Evolutionary conservation across 164 flowering plant species (phyloP).

Genomic region (Berberis thunbergii): DNA sequence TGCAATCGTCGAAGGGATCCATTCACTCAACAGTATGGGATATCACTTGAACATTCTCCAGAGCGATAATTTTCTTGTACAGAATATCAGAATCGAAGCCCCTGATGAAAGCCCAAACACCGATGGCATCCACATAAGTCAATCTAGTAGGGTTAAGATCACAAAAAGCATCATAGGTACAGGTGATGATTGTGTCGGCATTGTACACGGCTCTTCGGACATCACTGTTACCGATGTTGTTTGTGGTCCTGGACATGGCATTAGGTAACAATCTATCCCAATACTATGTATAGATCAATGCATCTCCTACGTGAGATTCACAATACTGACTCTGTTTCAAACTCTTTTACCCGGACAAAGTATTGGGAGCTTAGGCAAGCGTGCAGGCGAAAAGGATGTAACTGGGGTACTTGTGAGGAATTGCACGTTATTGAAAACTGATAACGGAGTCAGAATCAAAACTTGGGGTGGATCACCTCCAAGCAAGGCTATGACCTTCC

Average conservation of each 20-base stretch:
- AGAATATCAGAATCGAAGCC: not conserved
- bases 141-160: not conserved
- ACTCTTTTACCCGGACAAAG: conserved; percentile 10
- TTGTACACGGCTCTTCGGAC: not conserved
- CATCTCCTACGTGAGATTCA: not conserved
- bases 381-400: conserved; percentile 37
- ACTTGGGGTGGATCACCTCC: too few relatives aligned
- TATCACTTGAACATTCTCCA: not conserved
- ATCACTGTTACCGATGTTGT: not conserved
- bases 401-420: conserved; percentile 22
- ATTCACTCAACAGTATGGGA: conserved; percentile 1
- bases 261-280: not conserved
- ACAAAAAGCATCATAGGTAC: conserved; percentile 1
- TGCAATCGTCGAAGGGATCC: not conserved
- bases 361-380: conserved; percentile 1
- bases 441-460: too few relatives aligned
- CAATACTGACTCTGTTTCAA: not conserved
- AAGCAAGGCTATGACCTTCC: conserved; percentile 2
- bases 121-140: conserved; percentile 6
- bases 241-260: conserved; percentile 10
- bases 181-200: conserved; percentile 4
- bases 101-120: conserved; percentile 8
- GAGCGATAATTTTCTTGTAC: not conserved
- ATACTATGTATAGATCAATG: not conserved
- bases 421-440: conserved; percentile 10